A percentile compares a stretch with the other conserved stretches of the same genome.
phyloP scores from a whole-genome alignment of 1,139 yeast species.

The Hemisphaericaspora lyxosophila region DNA sequence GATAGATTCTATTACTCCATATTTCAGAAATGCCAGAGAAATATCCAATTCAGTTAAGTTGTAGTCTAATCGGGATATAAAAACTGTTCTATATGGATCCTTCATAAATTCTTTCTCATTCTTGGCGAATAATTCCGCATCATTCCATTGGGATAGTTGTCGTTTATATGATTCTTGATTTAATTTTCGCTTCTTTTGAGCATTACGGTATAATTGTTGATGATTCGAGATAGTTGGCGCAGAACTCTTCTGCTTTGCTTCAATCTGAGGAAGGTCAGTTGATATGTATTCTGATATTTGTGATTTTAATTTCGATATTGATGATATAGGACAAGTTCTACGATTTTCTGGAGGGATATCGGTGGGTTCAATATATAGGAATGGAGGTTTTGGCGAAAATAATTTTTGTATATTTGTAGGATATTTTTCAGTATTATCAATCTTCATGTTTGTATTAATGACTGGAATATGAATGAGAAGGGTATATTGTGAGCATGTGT shows the following conservation, averaged over 20 bases:
- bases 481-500: background rate
- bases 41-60: constrained; percentile 67
- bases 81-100: constrained; percentile 79
- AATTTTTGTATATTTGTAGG: constrained; percentile 65
- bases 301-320: constrained; percentile 44
- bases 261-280: constrained; percentile 18
- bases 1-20: constrained; percentile 69
- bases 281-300: constrained; percentile 31
- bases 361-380: constrained; percentile 49
- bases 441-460: constrained; percentile 7
- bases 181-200: constrained; percentile 22
- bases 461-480: too few relatives aligned
- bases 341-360: constrained; percentile 58
- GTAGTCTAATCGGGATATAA: constrained; percentile 72
- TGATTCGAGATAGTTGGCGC: constrained; percentile 7
- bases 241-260: constrained; percentile 5
- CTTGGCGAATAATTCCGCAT: constrained; percentile 50
- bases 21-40: constrained; percentile 58
- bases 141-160: constrained; percentile 44
- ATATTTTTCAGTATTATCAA: constrained; percentile 44
- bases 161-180: constrained; percentile 31
- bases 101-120: constrained; percentile 58
- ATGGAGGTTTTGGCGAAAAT: constrained; percentile 72
- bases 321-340: constrained; percentile 50
- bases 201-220: constrained; percentile 14